Evolutionary conservation across 2,329 filamentous ascomycete genomes (phyloP), one percentile per base, ranked within the genome.

Genomic region (Exutisphaerella laricina): DNA sequence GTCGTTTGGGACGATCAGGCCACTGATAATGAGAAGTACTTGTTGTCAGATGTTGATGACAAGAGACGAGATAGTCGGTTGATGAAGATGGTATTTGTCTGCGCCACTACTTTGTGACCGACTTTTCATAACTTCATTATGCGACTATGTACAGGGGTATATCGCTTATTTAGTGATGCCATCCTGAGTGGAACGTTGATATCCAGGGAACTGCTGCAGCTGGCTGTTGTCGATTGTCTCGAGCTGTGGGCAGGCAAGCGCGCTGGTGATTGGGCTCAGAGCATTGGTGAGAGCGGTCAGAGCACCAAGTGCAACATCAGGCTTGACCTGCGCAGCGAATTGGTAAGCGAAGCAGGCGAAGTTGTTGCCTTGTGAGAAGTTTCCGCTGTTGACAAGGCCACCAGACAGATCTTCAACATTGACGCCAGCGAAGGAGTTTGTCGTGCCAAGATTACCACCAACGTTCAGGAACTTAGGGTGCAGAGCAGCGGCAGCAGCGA

Each of bases 341-440:
- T 50, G 47, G 23, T 38, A 44, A 13, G 49, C 63, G 45, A 70
- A 69, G 47, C 72, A 75, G 12, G 66, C 39, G 5, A 68, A 56
- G 52, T 77, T 73, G 58, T 76, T 72, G 10, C 69, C 70, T n/a
- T 48, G 13, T 1, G 30, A 9, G 16, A 48, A 23, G 7, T 2
- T 32, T 4, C 53, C 46, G 4, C 55, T 46, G 48, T 71, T 73
- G 45, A 68, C 65, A 0, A 74, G 55, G 14, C 67, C 67, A 4
- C 59, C 59, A 12, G 63, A 68, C 6, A 70, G 41, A 35, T 66
- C 49, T 4, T 33, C 44, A 8, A 64, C 47, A 40, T 67, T 53
- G 33, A 68, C 40, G 6, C 61, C 61, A 21, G 53, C 51, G 52
- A 65, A 66, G 14, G 59, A 56, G 50, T 65, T 59, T 3, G 48